A percentile compares a stretch with the other conserved stretches of the same genome.
These are phyloP conservation scores for Fusarium pilosicola DNA, from an alignment of 2,329 filamentous ascomycete genomes.

Conservation along the genomic window DNA sequence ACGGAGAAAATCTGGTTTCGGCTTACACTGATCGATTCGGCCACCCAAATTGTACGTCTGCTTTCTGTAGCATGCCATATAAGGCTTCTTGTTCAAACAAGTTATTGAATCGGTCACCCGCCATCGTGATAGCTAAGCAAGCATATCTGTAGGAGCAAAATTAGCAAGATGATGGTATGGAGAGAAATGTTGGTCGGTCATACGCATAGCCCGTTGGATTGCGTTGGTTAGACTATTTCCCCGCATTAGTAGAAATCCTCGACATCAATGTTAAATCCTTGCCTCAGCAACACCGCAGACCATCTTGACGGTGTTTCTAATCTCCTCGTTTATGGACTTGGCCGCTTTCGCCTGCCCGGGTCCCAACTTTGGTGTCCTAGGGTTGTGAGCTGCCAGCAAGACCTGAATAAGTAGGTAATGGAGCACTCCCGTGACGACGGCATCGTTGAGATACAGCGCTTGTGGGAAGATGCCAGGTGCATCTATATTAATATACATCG, in stretches of 20 bases:
- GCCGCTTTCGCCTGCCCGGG: conserved; percentile 41
- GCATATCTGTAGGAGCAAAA: conserved; percentile 26
- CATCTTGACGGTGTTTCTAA: conserved; percentile 43
- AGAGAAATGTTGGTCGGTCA: background rate
- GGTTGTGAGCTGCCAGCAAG: conserved; percentile 44
- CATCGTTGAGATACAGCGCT: conserved; percentile 43
- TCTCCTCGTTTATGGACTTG: conserved; percentile 42
- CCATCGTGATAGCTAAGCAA: conserved; percentile 45
- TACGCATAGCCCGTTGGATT: conserved; percentile 39
- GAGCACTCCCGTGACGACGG: conserved; percentile 43
- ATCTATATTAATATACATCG: conserved; percentile 38
- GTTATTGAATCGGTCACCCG: conserved; percentile 53
- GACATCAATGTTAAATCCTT: background rate
- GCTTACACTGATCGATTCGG: conserved; percentile 44
- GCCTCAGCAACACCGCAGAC: conserved; percentile 46
- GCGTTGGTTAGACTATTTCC: conserved; percentile 35
- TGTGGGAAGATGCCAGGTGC: conserved; percentile 32
- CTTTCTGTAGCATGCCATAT: conserved; percentile 48
- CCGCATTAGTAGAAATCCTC: background rate
- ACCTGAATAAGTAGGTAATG: conserved; percentile 45
- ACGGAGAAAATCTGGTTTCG: accelerated
- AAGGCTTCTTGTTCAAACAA: conserved; percentile 52
- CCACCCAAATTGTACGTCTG: conserved; percentile 44
- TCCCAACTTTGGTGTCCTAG: conserved; percentile 41
- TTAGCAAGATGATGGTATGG: background rate